Percentiles rank a stretch among this genome's conserved stretches.
phyloP scores from a whole-genome alignment of 2,329 filamentous ascomycete species.

The Pseudocercospora musae region DNA sequence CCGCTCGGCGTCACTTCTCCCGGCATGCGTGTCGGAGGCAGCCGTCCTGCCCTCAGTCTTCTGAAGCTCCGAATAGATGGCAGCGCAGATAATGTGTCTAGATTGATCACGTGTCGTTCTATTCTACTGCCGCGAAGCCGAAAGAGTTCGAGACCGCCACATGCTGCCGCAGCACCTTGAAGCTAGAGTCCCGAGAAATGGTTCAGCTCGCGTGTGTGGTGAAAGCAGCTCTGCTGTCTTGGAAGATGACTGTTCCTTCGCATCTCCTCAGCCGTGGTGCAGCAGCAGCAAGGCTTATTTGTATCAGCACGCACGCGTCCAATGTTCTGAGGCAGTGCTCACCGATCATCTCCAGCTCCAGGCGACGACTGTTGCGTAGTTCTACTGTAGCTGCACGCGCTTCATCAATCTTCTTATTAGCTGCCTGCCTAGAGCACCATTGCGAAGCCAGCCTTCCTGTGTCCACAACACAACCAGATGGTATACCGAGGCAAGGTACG shows the following conservation, averaged over 20 bases:
- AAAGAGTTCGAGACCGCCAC: neutral
- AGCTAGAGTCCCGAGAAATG: neutral
- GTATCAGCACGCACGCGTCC: neutral
- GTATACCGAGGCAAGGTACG: slow-evolving; percentile 32
- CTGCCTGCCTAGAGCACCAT: neutral
- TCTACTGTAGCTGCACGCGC: neutral
- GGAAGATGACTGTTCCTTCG: neutral
- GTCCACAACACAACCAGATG: slow-evolving; percentile 18
- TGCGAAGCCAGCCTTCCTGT: neutral
- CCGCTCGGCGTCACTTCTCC: neutral
- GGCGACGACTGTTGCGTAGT: neutral
- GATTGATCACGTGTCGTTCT: no score
- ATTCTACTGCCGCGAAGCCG: neutral
- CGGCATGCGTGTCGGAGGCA: neutral
- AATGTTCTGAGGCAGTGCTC: neutral
- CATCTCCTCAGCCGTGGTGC: neutral
- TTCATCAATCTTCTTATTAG: neutral
- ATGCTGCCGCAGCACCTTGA: neutral
- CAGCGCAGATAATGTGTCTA: no score
- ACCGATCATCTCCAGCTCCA: neutral
- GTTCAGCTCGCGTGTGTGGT: neutral
- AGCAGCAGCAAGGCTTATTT: neutral
- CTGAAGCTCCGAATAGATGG: neutral
- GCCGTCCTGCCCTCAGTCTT: neutral
- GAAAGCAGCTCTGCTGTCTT: neutral